Percentiles rank a stretch among this genome's conserved stretches.
Evolutionary conservation across 257 asterid genomes (phyloP).

Genomic region (Lycium barbarum): DNA sequence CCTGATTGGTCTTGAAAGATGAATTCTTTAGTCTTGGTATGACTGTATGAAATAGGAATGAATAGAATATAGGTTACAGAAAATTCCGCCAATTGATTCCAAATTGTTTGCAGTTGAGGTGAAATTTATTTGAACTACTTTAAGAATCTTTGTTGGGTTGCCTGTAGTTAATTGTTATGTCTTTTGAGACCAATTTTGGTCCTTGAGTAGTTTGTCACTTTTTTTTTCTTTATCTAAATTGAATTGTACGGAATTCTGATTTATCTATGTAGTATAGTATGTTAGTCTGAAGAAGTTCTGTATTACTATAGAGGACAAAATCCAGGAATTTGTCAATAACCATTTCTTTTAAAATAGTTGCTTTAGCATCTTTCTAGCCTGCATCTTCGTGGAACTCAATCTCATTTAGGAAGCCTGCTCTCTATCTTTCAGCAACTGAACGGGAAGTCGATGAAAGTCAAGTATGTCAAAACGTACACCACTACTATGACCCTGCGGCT

Average conservation of each 20-base stretch:
- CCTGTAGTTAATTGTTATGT: not conserved
- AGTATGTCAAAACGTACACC: too few relatives aligned
- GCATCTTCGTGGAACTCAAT: too few relatives aligned
- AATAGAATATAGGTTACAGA: not conserved
- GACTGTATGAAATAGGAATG: not conserved
- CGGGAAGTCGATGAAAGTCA: too few relatives aligned
- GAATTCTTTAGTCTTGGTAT: not conserved
- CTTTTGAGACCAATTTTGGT: not conserved
- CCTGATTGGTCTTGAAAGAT: not conserved
- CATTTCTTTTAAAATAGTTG: not conserved
- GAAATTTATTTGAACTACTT: not conserved
- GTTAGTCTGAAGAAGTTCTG: conserved; percentile 26
- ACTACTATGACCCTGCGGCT: too few relatives aligned
- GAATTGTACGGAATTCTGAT: not conserved
- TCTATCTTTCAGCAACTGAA: too few relatives aligned
- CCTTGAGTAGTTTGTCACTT: not conserved
- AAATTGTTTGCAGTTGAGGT: not conserved
- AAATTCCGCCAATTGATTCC: not conserved
- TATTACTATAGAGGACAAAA: not conserved
- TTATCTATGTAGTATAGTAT: not conserved
- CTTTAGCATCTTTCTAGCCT: not conserved
- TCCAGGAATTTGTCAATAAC: not conserved
- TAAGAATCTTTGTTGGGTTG: not conserved
- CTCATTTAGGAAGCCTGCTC: too few relatives aligned
- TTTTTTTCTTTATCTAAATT: not conserved